A percentile compares a stretch with the other conserved stretches of the same genome.
Evolutionary conservation across 2,329 filamentous ascomycete species (phyloP).

Genomic region (Cryphonectria japonica): DNA sequence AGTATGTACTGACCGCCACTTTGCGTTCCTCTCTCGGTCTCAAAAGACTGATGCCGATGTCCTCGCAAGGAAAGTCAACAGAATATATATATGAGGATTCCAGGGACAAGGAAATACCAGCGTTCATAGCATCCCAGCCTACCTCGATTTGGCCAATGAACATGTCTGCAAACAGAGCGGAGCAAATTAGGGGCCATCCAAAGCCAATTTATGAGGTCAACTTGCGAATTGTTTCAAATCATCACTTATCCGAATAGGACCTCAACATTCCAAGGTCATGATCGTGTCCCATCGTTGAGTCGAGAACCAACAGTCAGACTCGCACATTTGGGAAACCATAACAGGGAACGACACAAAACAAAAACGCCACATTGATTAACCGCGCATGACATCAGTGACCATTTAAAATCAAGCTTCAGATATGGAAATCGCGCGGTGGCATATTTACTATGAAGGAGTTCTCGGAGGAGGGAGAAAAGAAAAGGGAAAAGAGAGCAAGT

Average conservation of each 20-base stretch:
- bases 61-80: no score
- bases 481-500: not conserved
- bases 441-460: not conserved
- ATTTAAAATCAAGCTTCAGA: not conserved
- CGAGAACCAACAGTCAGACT: not conserved
- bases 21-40: no score
- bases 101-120: no score
- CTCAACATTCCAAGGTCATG: not conserved
- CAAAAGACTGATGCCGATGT: no score
- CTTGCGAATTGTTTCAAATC: not conserved
- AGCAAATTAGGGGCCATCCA: no score
- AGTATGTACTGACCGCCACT: not conserved
- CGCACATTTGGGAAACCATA: not conserved
- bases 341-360: not conserved
- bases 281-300: not conserved
- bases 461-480: not conserved
- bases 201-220: no score
- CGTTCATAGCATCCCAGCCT: no score
- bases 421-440: not conserved
- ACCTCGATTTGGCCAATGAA: no score
- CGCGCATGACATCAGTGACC: not conserved
- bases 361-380: not conserved
- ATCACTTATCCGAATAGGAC: not conserved
- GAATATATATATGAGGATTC: no score
- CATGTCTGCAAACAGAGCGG: no score